phyloP scores from a whole-genome alignment of 1,284 basidiomycete genomes.

The Chondrostereum purpureum region DNA sequence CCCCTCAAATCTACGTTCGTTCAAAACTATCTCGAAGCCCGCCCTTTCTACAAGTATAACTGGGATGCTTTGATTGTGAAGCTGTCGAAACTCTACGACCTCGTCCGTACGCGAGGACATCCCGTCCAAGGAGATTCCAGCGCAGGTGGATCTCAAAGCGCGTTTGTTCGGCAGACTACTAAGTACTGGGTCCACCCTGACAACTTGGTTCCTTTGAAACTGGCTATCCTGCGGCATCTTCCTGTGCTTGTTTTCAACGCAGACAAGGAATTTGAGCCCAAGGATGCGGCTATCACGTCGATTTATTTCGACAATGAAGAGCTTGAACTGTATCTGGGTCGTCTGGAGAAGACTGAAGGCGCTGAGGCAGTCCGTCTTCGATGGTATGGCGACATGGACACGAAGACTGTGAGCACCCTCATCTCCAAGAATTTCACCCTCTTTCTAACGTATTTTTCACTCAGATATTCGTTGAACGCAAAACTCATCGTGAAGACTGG shows the following conservation, averaged over 20 bases:
- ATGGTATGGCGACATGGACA: constrained; percentile 95
- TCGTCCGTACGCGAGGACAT: constrained; percentile 93
- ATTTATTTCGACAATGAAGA: constrained; percentile 95
- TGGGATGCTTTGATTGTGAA: constrained; percentile 95
- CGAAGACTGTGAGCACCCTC: constrained; percentile 54
- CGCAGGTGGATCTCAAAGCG: constrained; percentile 93
- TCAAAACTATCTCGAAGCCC: constrained; percentile 88
- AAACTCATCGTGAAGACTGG: constrained; percentile 99
- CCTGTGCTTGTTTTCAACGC: constrained; percentile 97
- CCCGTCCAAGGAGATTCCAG: constrained; percentile 91
- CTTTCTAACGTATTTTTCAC: constrained; percentile 3
- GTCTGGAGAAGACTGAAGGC: constrained; percentile 97
- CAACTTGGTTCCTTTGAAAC: constrained; percentile 92
- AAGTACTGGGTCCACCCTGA: constrained; percentile 99
- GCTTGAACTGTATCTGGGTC: constrained; percentile 94
- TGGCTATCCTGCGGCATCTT: constrained; percentile 89
- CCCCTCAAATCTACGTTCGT: constrained; percentile 70
- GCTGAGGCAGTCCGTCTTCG: constrained; percentile 94
- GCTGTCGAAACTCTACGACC: constrained; percentile 91
- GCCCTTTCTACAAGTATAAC: constrained; percentile 94
- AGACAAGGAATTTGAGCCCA: constrained; percentile 87
- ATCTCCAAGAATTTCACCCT: constrained; percentile 1
- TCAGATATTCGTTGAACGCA: constrained; percentile 96
- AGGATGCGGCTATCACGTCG: constrained; percentile 87
- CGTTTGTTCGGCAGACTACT: constrained; percentile 95